These are phyloP conservation scores for Beauveria sp. DNA, from an alignment of 2,329 filamentous ascomycete genomes.

Conservation along the genomic window DNA sequence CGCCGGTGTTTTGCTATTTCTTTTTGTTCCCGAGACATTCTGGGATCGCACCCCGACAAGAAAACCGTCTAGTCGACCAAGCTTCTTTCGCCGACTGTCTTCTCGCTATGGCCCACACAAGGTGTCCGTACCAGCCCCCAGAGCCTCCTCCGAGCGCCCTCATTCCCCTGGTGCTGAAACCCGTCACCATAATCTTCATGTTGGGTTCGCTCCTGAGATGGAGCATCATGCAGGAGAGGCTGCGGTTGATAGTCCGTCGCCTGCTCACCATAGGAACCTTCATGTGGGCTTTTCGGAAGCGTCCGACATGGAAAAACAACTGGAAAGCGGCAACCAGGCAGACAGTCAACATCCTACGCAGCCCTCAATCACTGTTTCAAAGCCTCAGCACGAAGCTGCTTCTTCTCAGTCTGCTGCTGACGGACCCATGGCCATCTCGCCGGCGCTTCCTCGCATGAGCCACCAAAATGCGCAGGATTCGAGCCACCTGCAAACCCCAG, in stretches of 20 bases:
- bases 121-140: slow-evolving; percentile 7
- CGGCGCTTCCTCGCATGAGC: not conserved
- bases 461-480: not conserved
- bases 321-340: not conserved
- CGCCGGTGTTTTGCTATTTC: slow-evolving; percentile 64
- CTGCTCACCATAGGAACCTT: slow-evolving; percentile 25
- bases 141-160: slow-evolving; percentile 10
- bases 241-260: slow-evolving; percentile 15
- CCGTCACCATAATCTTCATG: slow-evolving; percentile 23
- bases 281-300: slow-evolving; percentile 50
- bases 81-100: slow-evolving; percentile 41
- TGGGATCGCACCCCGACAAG: slow-evolving; percentile 74
- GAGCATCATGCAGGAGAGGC: not conserved
- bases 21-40: slow-evolving; percentile 92
- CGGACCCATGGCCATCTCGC: not conserved
- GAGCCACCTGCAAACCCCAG: not conserved
- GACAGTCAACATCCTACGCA: not conserved
- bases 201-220: slow-evolving; percentile 23
- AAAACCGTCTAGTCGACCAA: slow-evolving; percentile 32
- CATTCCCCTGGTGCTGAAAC: slow-evolving; percentile 15
- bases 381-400: not conserved
- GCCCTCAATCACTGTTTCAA: slow-evolving; percentile 8
- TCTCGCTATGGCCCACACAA: slow-evolving; percentile 27
- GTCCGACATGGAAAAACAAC: slow-evolving; percentile 12
- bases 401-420: not conserved